phyloP scores from a whole-genome alignment of 768 basidiomycete species.

The Jaapia argillacea region DNA sequence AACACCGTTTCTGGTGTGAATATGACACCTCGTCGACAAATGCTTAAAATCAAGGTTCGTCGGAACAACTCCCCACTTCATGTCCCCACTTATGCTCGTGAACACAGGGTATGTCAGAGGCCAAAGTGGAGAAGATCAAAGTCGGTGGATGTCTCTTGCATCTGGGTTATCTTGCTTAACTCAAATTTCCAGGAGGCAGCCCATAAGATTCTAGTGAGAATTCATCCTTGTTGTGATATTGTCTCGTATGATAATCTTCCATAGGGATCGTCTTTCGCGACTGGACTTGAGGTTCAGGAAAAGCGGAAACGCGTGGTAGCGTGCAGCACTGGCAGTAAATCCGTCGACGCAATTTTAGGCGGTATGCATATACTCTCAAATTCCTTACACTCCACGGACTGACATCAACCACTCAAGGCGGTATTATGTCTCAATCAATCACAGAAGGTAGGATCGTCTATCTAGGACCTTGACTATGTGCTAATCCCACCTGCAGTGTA shows the following conservation, averaged over 20 bases:
- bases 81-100: conserved; percentile 3
- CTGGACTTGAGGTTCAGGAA: conserved; percentile 86
- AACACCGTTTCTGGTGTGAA: conserved; percentile 82
- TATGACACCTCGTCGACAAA: conserved; percentile 83
- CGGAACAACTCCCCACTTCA: neutral
- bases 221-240: neutral
- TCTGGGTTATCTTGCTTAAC: neutral
- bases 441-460: conserved; percentile 60
- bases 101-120: conserved; percentile 83
- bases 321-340: conserved; percentile 93
- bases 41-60: conserved; percentile 86
- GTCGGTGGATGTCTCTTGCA: conserved; percentile 22
- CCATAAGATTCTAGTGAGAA: conserved; percentile 67
- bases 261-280: conserved; percentile 86
- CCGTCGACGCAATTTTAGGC: conserved; percentile 81
- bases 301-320: conserved; percentile 66
- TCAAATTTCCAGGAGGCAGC: conserved; percentile 63
- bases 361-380: conserved; percentile 33
- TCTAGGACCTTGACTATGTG: neutral
- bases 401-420: conserved; percentile 43
- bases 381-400: neutral
- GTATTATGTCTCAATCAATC: conserved; percentile 87
- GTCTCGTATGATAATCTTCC: conserved; percentile 1
- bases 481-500: conserved; percentile 50
- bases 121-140: conserved; percentile 97